phyloP scores from a whole-genome alignment of 2,329 filamentous ascomycete genomes.

The Emericellopsis atlantica region DNA sequence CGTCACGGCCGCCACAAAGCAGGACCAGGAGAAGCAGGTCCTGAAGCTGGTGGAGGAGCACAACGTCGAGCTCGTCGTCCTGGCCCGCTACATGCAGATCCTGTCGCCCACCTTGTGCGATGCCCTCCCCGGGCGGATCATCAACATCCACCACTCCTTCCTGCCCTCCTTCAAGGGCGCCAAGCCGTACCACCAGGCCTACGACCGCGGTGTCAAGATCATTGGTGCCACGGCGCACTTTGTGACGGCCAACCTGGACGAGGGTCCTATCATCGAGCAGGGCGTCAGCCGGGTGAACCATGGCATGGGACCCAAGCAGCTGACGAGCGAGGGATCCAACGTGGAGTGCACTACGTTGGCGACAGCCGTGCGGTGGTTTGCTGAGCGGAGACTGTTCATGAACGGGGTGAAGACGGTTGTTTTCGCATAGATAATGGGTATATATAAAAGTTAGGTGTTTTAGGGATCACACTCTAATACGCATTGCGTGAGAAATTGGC shows the following conservation, averaged over 20 bases:
- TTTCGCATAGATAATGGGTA: constrained; percentile 30
- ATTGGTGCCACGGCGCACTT: constrained; percentile 80
- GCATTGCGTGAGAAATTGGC: too few species aligned
- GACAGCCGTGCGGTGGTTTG: constrained; percentile 73
- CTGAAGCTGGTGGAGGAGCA: constrained; percentile 58
- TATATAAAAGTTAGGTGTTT: too few species aligned
- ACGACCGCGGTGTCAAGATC: constrained; percentile 78
- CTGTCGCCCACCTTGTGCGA: constrained; percentile 61
- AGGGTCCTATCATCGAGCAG: constrained; percentile 84
- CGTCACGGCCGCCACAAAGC: constrained; percentile 67
- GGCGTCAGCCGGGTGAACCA: constrained; percentile 67
- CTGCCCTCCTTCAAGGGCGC: constrained; percentile 80
- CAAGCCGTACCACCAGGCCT: constrained; percentile 80
- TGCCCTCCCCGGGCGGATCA: constrained; percentile 74
- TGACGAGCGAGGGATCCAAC: constrained; percentile 71
- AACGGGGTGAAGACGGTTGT: constrained; percentile 74
- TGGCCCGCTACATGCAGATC: constrained; percentile 83
- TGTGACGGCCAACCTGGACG: constrained; percentile 73
- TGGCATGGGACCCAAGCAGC: constrained; percentile 59
- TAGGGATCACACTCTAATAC: too few species aligned
- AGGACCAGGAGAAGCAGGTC: constrained; percentile 58
- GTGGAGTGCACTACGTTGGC: constrained; percentile 76
- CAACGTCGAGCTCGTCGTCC: constrained; percentile 64
- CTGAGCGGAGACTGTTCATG: constrained; percentile 64
- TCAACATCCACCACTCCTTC: constrained; percentile 88